Percentiles rank a stretch among this genome's conserved stretches.
Evolutionary conservation across 192 early-diverging fungal species (phyloP).

Genomic region (Backusella tuberculispora): DNA sequence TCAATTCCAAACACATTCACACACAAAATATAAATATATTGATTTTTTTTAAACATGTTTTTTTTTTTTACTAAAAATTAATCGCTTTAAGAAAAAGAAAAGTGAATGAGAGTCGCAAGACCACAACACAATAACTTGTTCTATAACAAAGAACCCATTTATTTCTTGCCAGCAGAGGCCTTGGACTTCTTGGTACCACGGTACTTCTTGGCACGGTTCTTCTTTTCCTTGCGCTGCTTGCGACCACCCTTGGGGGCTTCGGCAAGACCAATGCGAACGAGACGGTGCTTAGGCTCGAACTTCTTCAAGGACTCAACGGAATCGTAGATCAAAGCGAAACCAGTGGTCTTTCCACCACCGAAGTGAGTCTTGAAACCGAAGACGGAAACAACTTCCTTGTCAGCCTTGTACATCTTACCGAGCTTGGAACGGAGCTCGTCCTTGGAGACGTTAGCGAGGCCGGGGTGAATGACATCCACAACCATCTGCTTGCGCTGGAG

Average conservation of each 20-base stretch:
- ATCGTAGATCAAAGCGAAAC: slow-evolving; percentile 97
- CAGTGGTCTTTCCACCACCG: slow-evolving; percentile 96
- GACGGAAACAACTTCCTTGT: slow-evolving; percentile 85
- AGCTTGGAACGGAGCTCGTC: slow-evolving; percentile 92
- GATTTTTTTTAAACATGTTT: neutral
- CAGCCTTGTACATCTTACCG: slow-evolving; percentile 93
- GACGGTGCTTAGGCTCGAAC: slow-evolving; percentile 99
- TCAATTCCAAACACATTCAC: neutral
- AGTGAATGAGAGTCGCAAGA: neutral
- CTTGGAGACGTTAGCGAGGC: slow-evolving; percentile 91
- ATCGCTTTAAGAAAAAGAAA: neutral
- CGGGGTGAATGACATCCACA: slow-evolving; percentile 95
- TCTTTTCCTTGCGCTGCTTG: slow-evolving; percentile 99
- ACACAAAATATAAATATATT: neutral
- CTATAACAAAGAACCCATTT: slow-evolving; percentile 18
- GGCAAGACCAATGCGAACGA: slow-evolving; percentile 65
- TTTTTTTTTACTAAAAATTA: too few species aligned
- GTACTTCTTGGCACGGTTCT: slow-evolving; percentile 99
- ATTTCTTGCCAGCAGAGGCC: slow-evolving; percentile 52
- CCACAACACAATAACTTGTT: neutral
- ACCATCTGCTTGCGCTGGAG: slow-evolving; percentile 98
- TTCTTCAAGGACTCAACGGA: slow-evolving; percentile 92
- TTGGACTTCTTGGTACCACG: slow-evolving; percentile 94
- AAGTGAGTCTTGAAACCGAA: slow-evolving; percentile 96
- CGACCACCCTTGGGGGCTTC: slow-evolving; percentile 76